Percentiles rank a stretch among this genome's conserved stretches.
phyloP scores from a whole-genome alignment of 768 basidiomycete genomes.

The Macrolepiota dolichaula region DNA sequence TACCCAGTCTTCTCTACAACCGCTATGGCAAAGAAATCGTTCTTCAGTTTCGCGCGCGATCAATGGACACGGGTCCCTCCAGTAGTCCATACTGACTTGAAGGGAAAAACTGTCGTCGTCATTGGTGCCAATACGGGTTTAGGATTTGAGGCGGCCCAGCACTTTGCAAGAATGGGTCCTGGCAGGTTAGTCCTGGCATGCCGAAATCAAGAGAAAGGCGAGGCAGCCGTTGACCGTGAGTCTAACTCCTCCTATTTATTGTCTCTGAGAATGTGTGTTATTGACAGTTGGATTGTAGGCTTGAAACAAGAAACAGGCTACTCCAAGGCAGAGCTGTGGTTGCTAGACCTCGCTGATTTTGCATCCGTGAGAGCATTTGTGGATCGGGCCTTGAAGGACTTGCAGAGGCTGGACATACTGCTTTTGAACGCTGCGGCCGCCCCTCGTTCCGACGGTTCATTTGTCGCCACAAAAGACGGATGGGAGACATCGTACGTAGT shows the following conservation, averaged over 20 bases:
- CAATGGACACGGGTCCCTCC: conserved; percentile 19
- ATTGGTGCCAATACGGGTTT: conserved; percentile 48
- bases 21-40: conserved; percentile 4
- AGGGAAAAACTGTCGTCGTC: conserved; percentile 45
- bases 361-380: conserved; percentile 33
- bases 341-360: conserved; percentile 34
- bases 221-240: conserved; percentile 32
- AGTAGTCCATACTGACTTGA: conserved; percentile 33
- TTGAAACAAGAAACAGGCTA: conserved; percentile 28
- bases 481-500: conserved; percentile 43
- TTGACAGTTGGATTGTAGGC: conserved; percentile 14
- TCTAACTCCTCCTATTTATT: neutral
- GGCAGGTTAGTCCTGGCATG: conserved; percentile 34
- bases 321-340: conserved; percentile 31
- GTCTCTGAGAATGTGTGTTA: neutral
- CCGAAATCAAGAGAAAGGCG: conserved; percentile 28
- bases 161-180: conserved; percentile 42
- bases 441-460: fast-evolving
- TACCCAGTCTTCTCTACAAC: too few species aligned
- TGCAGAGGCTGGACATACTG: conserved; percentile 37
- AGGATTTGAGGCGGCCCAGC: conserved; percentile 43
- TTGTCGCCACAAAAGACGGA: conserved; percentile 31
- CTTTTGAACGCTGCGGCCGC: conserved; percentile 39
- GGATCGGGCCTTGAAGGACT: conserved; percentile 28
- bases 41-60: conserved; percentile 3